Evolutionary conservation across 345 rosid genomes (phyloP), one percentile per base, ranked within the genome.

Genomic region (Erucastrum elatum): DNA sequence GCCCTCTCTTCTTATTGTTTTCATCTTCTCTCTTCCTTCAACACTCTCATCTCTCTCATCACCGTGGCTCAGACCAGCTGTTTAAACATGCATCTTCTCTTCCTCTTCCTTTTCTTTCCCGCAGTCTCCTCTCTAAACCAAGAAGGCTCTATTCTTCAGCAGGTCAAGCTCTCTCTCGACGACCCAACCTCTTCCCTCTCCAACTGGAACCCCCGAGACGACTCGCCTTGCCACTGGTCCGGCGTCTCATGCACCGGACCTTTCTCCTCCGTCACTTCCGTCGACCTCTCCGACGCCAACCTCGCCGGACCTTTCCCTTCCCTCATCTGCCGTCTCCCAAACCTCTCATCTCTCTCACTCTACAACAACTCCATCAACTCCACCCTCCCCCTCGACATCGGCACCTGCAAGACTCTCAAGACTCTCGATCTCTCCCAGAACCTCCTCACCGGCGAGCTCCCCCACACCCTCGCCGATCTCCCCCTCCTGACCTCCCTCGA

Each of bases 361-460:
- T 76, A 5, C 84, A 84, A 90, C 80, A 91, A 93, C 92, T 79
- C 83, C 68, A 85, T 96, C 82, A 80, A 84, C 86, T 80, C 86
- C 13, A 77, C 88, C 8, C 90, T 96, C 75, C 94, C 98, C 1
- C 62, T 75, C 3, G 87, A 88, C 33, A 83, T 96, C 79, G 79
- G 90, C 69, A 8, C 86, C 51, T 96, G 99, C 64, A 80, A 27
- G 1, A 71, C 35, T 73, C 96, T 96, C 56, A 16, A 66, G 4
- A 87, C 81, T 75, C 97, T 96, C 34, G 97, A 91, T 79, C 95
- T 96, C 55, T 35, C 95, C 30, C 89, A 89, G 80, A 96, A 96
- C 76, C 86, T 89, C 16, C 89, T 96, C 68, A 85, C 94, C 33
- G 98, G 99, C 0, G 37, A 84, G 4, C 88, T 96, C 7, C 90